Evolutionary conservation across 768 basidiomycete genomes (phyloP).

Genomic region (Hericium alpestre): DNA sequence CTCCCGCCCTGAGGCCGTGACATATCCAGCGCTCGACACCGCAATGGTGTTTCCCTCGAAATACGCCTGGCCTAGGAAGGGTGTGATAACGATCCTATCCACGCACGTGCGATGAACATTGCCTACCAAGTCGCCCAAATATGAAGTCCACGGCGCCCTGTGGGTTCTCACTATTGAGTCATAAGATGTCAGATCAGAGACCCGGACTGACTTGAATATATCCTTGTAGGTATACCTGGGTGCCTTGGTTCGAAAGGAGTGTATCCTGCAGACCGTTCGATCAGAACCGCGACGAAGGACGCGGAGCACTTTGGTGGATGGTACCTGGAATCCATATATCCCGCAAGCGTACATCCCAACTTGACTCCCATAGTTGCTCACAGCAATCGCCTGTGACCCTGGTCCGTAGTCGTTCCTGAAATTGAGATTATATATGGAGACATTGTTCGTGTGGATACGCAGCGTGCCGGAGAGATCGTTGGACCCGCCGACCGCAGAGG

Average conservation of each 20-base stretch:
- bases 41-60: slow-evolving; percentile 41
- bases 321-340: slow-evolving; percentile 13
- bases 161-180: background rate
- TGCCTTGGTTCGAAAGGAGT: slow-evolving; percentile 33
- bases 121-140: slow-evolving; percentile 28
- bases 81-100: no score
- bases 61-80: slow-evolving; percentile 22
- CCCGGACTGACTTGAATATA: slow-evolving; percentile 25
- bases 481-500: slow-evolving; percentile 24
- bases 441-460: slow-evolving; percentile 31
- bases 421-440: slow-evolving; percentile 39
- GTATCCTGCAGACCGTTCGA: slow-evolving; percentile 30
- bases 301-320: background rate
- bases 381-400: slow-evolving; percentile 37
- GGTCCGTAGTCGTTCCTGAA: slow-evolving; percentile 36
- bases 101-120: background rate
- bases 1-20: slow-evolving; percentile 39
- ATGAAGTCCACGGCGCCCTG: slow-evolving; percentile 43
- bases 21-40: slow-evolving; percentile 31
- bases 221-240: slow-evolving; percentile 32
- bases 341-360: slow-evolving; percentile 12
- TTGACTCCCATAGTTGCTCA: slow-evolving; percentile 38
- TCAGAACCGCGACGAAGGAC: background rate
- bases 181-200: background rate
- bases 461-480: slow-evolving; percentile 40